A percentile compares a stretch with the other conserved stretches of the same genome.
These are phyloP conservation scores for Trametes pubescens DNA, from an alignment of 1,284 basidiomycete genomes.

Conservation along the genomic window DNA sequence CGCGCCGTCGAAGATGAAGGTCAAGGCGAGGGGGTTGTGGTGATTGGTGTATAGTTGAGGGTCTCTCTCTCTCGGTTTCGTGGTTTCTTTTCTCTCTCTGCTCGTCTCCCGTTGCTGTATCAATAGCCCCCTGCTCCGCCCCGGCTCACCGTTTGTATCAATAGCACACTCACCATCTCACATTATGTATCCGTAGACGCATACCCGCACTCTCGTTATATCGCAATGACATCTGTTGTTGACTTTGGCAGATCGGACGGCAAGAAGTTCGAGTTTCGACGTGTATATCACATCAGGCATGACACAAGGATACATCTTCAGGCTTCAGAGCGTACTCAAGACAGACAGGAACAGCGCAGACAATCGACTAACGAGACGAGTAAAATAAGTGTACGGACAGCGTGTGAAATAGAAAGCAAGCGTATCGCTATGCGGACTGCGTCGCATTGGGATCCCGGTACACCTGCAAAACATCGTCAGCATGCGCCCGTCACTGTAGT, in stretches of 20 bases:
- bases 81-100: background rate
- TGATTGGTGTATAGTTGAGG: background rate
- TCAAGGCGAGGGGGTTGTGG: slow-evolving; percentile 14
- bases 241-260: background rate
- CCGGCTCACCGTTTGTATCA: slow-evolving; percentile 14
- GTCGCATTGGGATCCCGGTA: slow-evolving; percentile 72
- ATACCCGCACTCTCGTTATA: background rate
- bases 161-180: slow-evolving; percentile 13
- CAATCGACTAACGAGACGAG: slow-evolving; percentile 1
- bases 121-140: slow-evolving; percentile 12
- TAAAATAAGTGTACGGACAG: slow-evolving; percentile 10
- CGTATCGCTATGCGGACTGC: slow-evolving; percentile 28
- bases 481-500: background rate
- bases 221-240: background rate
- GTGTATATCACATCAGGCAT: background rate
- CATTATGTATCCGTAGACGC: slow-evolving; percentile 17
- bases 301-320: slow-evolving; percentile 1
- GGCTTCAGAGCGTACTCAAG: slow-evolving; percentile 5
- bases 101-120: slow-evolving; percentile 15
- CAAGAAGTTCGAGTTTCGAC: background rate
- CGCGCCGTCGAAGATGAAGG: slow-evolving; percentile 12
- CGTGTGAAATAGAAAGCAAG: background rate
- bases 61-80: background rate
- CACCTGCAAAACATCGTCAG: slow-evolving; percentile 54
- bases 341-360: slow-evolving; percentile 4